phyloP scores from a whole-genome alignment of 306 rosid genomes.

The Biancaea sappan region DNA sequence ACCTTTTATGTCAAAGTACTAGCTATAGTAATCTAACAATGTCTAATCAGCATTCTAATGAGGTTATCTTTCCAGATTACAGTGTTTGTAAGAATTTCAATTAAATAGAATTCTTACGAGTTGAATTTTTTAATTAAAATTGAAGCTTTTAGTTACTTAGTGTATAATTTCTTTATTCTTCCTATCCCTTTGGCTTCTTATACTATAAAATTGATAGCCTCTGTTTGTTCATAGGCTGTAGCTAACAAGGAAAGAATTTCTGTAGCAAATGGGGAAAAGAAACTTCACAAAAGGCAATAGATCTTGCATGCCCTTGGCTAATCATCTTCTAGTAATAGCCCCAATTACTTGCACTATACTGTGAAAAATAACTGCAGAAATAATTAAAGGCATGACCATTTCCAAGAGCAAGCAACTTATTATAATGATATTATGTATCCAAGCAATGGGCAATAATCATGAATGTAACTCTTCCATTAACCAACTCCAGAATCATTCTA shows the following conservation, averaged over 20 bases:
- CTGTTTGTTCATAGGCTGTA: conserved; percentile 7
- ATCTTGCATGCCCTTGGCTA: conserved; percentile 2
- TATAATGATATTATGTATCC: background rate
- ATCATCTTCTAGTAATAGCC: conserved; percentile 16
- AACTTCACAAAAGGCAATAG: conserved; percentile 10
- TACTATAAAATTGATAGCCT: conserved; percentile 13
- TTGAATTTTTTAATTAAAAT: background rate
- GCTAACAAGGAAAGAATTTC: background rate
- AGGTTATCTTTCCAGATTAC: background rate
- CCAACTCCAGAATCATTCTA: background rate
- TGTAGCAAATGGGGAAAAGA: background rate
- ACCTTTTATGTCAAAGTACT: background rate
- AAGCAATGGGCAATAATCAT: conserved; percentile 9
- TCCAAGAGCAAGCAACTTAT: conserved; percentile 11
- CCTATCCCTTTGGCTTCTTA: conserved; percentile 24
- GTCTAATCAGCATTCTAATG: background rate
- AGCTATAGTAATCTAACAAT: background rate
- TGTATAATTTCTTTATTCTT: background rate
- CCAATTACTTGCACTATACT: conserved; percentile 20
- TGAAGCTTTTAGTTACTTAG: background rate
- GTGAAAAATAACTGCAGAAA: background rate
- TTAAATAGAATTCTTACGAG: background rate
- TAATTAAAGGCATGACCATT: background rate
- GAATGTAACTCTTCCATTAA: conserved; percentile 25
- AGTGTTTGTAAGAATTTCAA: background rate